These are phyloP conservation scores for Solanum tarapatanum DNA, from an alignment of 257 asterid species.

Conservation along the genomic window DNA sequence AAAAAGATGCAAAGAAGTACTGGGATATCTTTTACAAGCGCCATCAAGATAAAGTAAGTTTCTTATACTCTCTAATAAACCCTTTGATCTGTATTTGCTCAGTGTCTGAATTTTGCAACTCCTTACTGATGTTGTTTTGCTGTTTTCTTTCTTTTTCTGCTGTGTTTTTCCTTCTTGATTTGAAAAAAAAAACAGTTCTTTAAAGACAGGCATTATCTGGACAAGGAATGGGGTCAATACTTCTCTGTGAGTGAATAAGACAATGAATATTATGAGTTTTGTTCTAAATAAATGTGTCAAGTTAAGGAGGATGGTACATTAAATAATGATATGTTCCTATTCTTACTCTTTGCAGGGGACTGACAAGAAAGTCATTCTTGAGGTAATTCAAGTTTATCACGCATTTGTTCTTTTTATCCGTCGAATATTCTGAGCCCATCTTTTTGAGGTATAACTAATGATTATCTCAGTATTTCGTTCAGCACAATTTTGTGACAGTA, in stretches of 20 bases:
- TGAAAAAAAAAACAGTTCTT: conserved; percentile 43
- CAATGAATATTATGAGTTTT: neutral
- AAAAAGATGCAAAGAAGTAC: conserved; percentile 83
- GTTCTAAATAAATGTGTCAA: neutral
- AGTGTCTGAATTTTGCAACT: neutral
- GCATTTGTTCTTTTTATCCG: neutral
- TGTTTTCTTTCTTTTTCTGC: neutral
- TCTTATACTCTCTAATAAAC: neutral
- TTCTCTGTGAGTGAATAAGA: conserved; percentile 54
- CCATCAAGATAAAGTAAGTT: conserved; percentile 79
- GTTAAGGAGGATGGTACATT: neutral
- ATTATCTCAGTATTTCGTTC: neutral
- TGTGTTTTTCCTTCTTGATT: neutral
- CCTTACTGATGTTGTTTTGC: neutral
- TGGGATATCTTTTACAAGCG: conserved; percentile 93
- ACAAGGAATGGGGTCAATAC: conserved; percentile 95
- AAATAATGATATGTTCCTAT: neutral
- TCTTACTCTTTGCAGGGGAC: conserved; percentile 36
- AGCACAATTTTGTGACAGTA: neutral
- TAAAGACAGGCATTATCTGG: conserved; percentile 94
- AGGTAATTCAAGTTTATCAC: conserved; percentile 36
- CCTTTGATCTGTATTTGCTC: neutral
- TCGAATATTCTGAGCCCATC: neutral
- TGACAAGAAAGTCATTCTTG: conserved; percentile 49
- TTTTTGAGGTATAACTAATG: neutral